Evolutionary conservation across 805 yeast species (phyloP).

Genomic region (Starmera quercuum): DNA sequence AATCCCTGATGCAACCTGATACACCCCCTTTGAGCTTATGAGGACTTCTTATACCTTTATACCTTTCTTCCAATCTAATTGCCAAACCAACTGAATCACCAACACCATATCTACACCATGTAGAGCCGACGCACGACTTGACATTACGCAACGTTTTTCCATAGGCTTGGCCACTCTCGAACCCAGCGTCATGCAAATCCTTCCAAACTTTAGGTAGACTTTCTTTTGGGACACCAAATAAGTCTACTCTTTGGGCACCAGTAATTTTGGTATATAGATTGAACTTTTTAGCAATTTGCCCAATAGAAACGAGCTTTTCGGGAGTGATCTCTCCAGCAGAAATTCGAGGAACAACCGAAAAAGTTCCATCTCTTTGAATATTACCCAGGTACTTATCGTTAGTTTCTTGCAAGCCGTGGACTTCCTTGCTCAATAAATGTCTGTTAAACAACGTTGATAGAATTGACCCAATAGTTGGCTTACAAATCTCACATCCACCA

Average conservation of each 20-base stretch:
- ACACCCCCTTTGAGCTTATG: slow-evolving; percentile 32
- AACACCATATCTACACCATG: slow-evolving; percentile 32
- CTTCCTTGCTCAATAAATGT: slow-evolving; percentile 22
- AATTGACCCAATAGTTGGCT: slow-evolving; percentile 29
- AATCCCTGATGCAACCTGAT: slow-evolving; percentile 30
- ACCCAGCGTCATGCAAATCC: slow-evolving; percentile 23
- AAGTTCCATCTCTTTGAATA: slow-evolving; percentile 30
- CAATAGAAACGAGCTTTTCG: slow-evolving; percentile 27
- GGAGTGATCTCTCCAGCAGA: slow-evolving; percentile 33
- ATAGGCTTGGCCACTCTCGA: slow-evolving; percentile 31
- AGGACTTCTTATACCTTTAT: slow-evolving; percentile 29
- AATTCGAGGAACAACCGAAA: slow-evolving; percentile 29
- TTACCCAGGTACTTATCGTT: slow-evolving; percentile 29
- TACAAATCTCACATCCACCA: slow-evolving; percentile 31
- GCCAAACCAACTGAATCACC: slow-evolving; percentile 33
- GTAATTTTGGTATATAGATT: slow-evolving; percentile 28
- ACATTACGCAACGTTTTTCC: slow-evolving; percentile 29
- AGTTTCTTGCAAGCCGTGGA: slow-evolving; percentile 29
- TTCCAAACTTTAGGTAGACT: slow-evolving; percentile 26
- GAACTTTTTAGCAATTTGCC: slow-evolving; percentile 24
- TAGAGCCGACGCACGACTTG: slow-evolving; percentile 31
- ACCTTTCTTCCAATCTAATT: slow-evolving; percentile 27
- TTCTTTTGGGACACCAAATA: slow-evolving; percentile 26
- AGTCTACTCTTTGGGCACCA: slow-evolving; percentile 28
- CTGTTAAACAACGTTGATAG: slow-evolving; percentile 26